Evolutionary conservation across 164 flowering plant genomes (phyloP), one percentile per base, ranked within the genome.

Genomic region (Cinnamomum micranthum): DNA sequence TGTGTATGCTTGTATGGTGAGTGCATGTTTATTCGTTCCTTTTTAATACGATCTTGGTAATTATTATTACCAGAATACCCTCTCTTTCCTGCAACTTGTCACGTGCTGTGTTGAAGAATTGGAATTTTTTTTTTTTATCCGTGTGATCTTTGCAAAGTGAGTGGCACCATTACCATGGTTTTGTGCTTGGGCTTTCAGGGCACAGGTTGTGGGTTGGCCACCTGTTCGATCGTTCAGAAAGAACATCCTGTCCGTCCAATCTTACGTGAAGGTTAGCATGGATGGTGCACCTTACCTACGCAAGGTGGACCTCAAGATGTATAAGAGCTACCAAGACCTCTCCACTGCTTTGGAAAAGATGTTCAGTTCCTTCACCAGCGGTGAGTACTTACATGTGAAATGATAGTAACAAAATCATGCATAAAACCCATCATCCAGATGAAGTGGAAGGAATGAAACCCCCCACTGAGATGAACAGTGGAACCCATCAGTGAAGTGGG

Each of bases 171-270:
- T 3, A 55, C 7, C 60, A 4, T 14, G 47, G 2, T 35, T 35
- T 20, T 4, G 65, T 66, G 71, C 31, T 74, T 20, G 14, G 35
- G 31, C 14, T 67, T n/a, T 69, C 68, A 75, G 77, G 66, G 73
- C 73, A 60, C 95, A 88, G 69, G 89, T 88, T 50, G 91, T 91
- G 74, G 95, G 92, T 19, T 89, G 95, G 95, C 95, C 95, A 35
- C 93, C 95, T 1, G 91, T 91, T 6, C 78, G 90, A 74, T 88
- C 91, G 1, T 91, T 78, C 86, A 76, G 95, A 31, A 91, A 87
- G 85, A 91, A 88, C 85, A 85, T 84, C 41, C 27, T 89, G 76
- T 71, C 85, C 17, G 81, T 74, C 35, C 86, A 85, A 24, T 70
- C 77, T 11, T 84, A 85, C 27, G 91, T 90, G 81, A 90, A 91